Conservation (phyloP, 2,329 filamentous ascomycete species). For the Teratosphaeria nubilosa region DNA sequence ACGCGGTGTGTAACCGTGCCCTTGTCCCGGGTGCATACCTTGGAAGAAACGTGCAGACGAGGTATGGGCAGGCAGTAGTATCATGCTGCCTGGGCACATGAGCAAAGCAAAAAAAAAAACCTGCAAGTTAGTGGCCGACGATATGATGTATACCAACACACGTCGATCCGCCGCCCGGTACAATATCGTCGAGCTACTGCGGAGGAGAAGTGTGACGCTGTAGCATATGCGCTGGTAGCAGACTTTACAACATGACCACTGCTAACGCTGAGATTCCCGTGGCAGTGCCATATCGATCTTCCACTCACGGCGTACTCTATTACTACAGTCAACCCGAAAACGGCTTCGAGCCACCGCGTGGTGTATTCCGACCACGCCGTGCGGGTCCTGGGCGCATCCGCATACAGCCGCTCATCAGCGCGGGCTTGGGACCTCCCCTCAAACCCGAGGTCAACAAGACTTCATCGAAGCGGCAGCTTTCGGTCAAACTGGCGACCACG, state of each 20-base stretch:
- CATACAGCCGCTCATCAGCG: slow-evolving; percentile 39
- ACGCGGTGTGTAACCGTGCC: slow-evolving; percentile 5
- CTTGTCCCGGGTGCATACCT: not conserved
- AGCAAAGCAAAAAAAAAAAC: not conserved
- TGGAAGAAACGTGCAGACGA: not conserved
- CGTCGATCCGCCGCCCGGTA: not conserved
- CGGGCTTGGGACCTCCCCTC: slow-evolving; percentile 27
- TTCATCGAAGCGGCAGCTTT: slow-evolving; percentile 2
- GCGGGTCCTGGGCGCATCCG: slow-evolving; percentile 48
- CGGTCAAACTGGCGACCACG: slow-evolving; percentile 41
- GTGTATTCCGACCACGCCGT: slow-evolving; percentile 40
- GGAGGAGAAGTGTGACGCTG: not conserved
- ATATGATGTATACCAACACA: not conserved
- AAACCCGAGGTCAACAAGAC: not conserved
- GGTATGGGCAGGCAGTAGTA: not conserved
- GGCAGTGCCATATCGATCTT: slow-evolving; percentile 4
- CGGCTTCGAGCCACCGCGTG: slow-evolving; percentile 1
- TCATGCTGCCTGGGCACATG: not conserved
- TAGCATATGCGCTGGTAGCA: not conserved
- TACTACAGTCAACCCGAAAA: slow-evolving; percentile 4
- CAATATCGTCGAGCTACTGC: not conserved
- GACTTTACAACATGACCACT: not conserved
- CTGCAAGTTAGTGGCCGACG: not conserved
- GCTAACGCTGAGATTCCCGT: slow-evolving; percentile 2
- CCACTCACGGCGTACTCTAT: slow-evolving; percentile 6